Evolutionary conservation across 2,329 filamentous ascomycete species (phyloP), one percentile per base, ranked within the genome.

Genomic region (Calonectria crousiana): DNA sequence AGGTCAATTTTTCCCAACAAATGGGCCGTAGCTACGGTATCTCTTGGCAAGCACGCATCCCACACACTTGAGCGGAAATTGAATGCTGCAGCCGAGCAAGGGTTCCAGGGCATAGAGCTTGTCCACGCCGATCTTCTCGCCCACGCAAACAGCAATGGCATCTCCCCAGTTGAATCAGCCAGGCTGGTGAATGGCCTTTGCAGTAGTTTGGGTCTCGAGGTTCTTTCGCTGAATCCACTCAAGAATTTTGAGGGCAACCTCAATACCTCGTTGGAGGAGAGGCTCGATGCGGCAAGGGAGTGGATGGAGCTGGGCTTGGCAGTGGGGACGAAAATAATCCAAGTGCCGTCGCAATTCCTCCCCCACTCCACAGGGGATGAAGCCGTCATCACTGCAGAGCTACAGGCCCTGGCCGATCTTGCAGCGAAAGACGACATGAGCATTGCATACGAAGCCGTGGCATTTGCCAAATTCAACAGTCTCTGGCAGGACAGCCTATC

Each of bases 161-260:
- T 30, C 23, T 16, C 36, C 3, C 58, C 58, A 4, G 6, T 44
- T 8, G 36, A 64, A 18, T 64, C 58, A 1, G 58, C 36, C 16
- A 16, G 4, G 3, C 3, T 30, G 14, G 28, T 44, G n/a, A 64
- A 44, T n/a, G 23, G 4, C 4, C 34, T 64, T 2, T 64, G 58
- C 23, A 14, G 23, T 16, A 26, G 9, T 11, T 41, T 64, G 3
- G 18, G 18, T 16, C 58, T 64, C 2, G 58, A 64, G 36, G 36
- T 64, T 3, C 58, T 64, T 14, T 41, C 58, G 26, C 38, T 64
- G 2, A 64, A 64, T 26, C 58, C 58, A 11, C 58, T 64, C 34
- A 64, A 64, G 38, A 64, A 64, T 30, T 64, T 64, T 16, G 58
- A 64, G 36, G 58, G 58, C 5, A 64, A 64, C 20, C 36, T 64